Conservation (phyloP, 75 land plant genomes). For the Cunninghamia lanceolata region DNA sequence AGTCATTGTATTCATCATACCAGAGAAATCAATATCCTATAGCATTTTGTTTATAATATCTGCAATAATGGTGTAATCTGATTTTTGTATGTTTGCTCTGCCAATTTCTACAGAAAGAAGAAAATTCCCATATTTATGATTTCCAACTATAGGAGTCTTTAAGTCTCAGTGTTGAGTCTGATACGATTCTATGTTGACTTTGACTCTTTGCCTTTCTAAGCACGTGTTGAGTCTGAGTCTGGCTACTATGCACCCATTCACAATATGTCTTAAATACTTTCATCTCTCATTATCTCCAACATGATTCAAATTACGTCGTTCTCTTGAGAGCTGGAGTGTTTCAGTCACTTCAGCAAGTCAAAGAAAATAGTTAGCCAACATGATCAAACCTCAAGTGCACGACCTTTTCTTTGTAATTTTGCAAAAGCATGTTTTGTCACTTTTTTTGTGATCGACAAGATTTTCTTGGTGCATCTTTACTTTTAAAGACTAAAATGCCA, state of each 20-base stretch:
- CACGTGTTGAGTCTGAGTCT: too few species aligned
- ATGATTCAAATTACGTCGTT: background rate
- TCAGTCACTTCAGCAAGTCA: background rate
- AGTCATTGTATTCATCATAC: too few species aligned
- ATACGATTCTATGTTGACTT: too few species aligned
- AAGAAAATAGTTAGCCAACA: background rate
- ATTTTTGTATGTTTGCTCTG: too few species aligned
- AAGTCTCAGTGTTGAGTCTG: too few species aligned
- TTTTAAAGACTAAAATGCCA: background rate
- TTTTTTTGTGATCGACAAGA: background rate
- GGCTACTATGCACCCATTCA: background rate
- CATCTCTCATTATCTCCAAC: background rate
- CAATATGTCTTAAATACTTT: background rate
- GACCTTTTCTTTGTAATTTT: background rate
- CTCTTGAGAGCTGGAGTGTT: background rate
- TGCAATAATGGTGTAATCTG: too few species aligned
- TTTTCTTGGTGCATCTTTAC: background rate
- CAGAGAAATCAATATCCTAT: too few species aligned
- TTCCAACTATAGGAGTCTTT: too few species aligned
- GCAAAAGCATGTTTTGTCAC: background rate
- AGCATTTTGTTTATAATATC: too few species aligned
- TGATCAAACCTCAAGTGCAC: background rate
- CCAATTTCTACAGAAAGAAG: too few species aligned
- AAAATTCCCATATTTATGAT: too few species aligned
- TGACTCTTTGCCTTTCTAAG: too few species aligned